phyloP scores from a whole-genome alignment of 148 eudicot genomes.

The Drosera capensis region DNA sequence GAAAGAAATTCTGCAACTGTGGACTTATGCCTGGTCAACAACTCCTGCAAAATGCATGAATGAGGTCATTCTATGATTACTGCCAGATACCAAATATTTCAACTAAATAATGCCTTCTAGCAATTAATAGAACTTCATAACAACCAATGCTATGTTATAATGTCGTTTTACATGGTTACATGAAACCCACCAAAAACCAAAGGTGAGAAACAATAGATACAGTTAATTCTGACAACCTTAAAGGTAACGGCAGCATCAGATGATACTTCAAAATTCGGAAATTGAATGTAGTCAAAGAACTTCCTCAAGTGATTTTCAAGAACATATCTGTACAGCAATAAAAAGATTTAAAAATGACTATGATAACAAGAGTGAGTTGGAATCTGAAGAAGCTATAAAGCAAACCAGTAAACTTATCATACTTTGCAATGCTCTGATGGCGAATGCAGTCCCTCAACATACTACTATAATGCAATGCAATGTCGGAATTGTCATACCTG shows the following conservation, averaged over 20 bases:
- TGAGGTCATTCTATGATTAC: not conserved
- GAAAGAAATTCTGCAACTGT: constrained; percentile 41
- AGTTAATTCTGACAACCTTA: constrained; percentile 26
- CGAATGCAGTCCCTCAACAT: constrained; percentile 15
- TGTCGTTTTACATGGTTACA: not conserved
- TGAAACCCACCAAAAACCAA: not conserved
- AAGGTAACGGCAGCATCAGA: constrained; percentile 66
- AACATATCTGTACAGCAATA: constrained; percentile 24
- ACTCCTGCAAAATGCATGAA: constrained; percentile 17
- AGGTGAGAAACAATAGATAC: not conserved
- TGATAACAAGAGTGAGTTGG: no score
- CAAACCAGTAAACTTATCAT: not conserved
- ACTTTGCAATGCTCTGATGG: constrained; percentile 14
- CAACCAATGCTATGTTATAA: no score
- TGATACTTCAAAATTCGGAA: constrained; percentile 59
- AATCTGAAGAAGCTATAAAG: not conserved
- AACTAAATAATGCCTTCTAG: not conserved
- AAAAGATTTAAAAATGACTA: no score
- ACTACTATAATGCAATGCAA: constrained; percentile 14
- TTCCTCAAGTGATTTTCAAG: constrained; percentile 41
- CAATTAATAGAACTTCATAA: not conserved
- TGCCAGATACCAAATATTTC: not conserved
- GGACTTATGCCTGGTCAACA: constrained; percentile 40
- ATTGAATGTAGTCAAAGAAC: constrained; percentile 51
- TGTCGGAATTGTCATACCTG: constrained; percentile 10